Base-by-base conservation (phyloP, 2,329 filamentous ascomycete species). In the Ustilaginoidea virens region DNA sequence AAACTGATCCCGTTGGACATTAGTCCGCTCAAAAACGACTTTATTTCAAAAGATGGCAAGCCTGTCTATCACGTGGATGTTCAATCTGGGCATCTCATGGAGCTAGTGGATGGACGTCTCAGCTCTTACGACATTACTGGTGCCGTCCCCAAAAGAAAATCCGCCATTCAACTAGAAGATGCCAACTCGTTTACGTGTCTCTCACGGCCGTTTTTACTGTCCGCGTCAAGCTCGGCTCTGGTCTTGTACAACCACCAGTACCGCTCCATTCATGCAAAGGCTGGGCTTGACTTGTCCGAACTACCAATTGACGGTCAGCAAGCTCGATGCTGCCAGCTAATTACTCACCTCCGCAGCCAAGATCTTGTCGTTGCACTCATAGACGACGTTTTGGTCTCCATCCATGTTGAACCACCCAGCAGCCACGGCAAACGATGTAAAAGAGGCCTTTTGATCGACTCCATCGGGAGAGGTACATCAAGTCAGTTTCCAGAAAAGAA, bases 161-260 rank as follows among this genome's bases (percentile, higher is more conserved):
- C 73, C 10, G 58, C 53, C 10, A 55, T 76, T 16, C 51, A 60
- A 5, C 53, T 66, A 23, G 52, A 62, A 5, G 61, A 55, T 2
- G 58, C 72, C 3, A 58, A 60, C 13, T 77, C 75, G 2, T 80
- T 82, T 41, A 45, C 77, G 5, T 66, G 74, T 5, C 55, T 85
- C 0, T 80, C 76, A 6, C 68, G 66, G 32, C 71, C 76, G 6
- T 70, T 77, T 4, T 49, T 81, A 1, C 59, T 86, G 25, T 63
- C 70, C 2, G 60, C 69, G n/a, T 73, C 72, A 0, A 42, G 60
- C 1, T 52, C 60, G 7, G 59, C 62, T 1, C 64, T 79, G 23
- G 62, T 58, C 23, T 58, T 81, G 10, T 79, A 77, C 46, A 82
- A 83, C 48, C 69, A 76, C 19, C 69, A 74, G 34, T 85, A 74